Evolutionary conservation across 1,284 basidiomycete species (phyloP).

Genomic region (Boletus hoseneyae): DNA sequence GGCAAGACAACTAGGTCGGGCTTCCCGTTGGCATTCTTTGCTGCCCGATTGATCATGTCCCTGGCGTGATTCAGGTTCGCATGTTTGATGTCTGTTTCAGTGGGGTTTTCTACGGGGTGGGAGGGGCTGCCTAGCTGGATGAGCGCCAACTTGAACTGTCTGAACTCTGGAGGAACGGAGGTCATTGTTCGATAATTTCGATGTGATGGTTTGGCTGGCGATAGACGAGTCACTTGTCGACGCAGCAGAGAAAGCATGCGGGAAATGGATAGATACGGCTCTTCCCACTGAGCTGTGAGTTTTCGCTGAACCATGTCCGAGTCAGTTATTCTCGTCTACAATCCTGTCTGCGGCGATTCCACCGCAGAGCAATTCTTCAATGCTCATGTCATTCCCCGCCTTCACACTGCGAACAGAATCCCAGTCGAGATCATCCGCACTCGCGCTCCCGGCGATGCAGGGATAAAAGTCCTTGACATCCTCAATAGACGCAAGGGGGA

Average conservation of each 20-base stretch:
- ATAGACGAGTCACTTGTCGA: background rate
- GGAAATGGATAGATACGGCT: background rate
- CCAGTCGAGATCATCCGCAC: slow-evolving; percentile 51
- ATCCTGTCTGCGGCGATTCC: slow-evolving; percentile 46
- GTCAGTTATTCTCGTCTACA: slow-evolving; percentile 47
- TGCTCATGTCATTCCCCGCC: slow-evolving; percentile 62
- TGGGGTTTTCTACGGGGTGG: slow-evolving; percentile 36
- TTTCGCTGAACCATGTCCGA: slow-evolving; percentile 1
- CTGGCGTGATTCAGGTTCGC: slow-evolving; percentile 78
- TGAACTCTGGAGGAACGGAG: slow-evolving; percentile 42
- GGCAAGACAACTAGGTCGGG: slow-evolving; percentile 88
- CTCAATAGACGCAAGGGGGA: slow-evolving; percentile 31
- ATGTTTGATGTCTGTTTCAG: slow-evolving; percentile 44
- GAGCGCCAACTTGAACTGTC: slow-evolving; percentile 80
- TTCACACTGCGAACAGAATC: slow-evolving; percentile 39
- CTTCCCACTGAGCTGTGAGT: background rate
- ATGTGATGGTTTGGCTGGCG: slow-evolving; percentile 1
- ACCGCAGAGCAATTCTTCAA: slow-evolving; percentile 49
- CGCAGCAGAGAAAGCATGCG: slow-evolving; percentile 20
- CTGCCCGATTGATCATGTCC: slow-evolving; percentile 75
- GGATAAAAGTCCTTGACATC: slow-evolving; percentile 45
- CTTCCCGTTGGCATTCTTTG: slow-evolving; percentile 44
- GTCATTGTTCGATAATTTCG: slow-evolving; percentile 25
- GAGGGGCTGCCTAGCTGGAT: slow-evolving; percentile 79
- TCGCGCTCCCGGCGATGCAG: slow-evolving; percentile 54